These are phyloP conservation scores for Neobulgaria alba DNA, from an alignment of 2,329 filamentous ascomycete genomes.

Conservation along the genomic window DNA sequence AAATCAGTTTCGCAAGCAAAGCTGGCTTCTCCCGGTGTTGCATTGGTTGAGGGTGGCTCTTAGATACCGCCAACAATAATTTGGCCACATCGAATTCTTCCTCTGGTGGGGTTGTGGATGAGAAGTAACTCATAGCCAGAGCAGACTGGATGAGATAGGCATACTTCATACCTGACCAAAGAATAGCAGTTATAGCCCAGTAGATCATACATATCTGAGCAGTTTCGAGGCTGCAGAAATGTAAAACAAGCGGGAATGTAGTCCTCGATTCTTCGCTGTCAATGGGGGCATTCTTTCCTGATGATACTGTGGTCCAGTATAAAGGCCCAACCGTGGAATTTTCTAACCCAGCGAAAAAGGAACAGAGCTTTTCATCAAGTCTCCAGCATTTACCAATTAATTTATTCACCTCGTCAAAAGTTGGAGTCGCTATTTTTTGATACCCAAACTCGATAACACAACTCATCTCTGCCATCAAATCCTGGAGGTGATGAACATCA, in stretches of 20 bases:
- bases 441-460: constrained; percentile 18
- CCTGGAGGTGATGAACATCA: constrained; percentile 24
- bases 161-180: constrained; percentile 29
- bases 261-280: constrained; percentile 1
- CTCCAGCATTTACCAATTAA: constrained; percentile 24
- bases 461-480: constrained; percentile 22
- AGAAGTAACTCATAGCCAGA: constrained; percentile 1
- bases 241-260: constrained; percentile 27
- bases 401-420: constrained; percentile 12
- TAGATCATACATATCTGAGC: constrained; percentile 27
- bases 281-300: not conserved
- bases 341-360: constrained; percentile 23
- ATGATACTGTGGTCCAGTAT: constrained; percentile 27
- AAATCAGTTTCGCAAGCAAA: constrained; percentile 27
- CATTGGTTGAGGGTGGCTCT: constrained; percentile 16
- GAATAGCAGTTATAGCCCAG: constrained; percentile 28
- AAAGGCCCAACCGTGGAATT: constrained; percentile 18
- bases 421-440: constrained; percentile 10
- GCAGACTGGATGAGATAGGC: constrained; percentile 1
- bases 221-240: constrained; percentile 24
- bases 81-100: too few relatives aligned
- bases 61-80: too few relatives aligned
- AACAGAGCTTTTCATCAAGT: constrained; percentile 22
- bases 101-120: constrained; percentile 1
- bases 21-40: constrained; percentile 22